A percentile compares a stretch with the other conserved stretches of the same genome.
Evolutionary conservation across 345 rosid genomes (phyloP).

Genomic region (Eucalyptus curtisii): DNA sequence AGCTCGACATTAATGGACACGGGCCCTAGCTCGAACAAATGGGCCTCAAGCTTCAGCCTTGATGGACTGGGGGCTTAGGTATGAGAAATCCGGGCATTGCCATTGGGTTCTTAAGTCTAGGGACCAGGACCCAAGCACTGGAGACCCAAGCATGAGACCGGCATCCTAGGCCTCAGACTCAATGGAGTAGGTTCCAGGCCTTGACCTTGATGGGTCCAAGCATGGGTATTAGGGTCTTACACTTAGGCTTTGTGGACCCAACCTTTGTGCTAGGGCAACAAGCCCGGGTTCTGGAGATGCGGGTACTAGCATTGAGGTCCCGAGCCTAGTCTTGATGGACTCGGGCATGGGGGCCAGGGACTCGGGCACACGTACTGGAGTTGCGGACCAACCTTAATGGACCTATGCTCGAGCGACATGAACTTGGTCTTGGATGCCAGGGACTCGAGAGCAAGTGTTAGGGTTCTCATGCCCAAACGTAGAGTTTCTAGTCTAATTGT

Average conservation of each 20-base stretch:
- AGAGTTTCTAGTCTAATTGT: neutral
- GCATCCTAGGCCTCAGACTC: neutral
- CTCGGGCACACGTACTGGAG: neutral
- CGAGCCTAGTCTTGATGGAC: neutral
- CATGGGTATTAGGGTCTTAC: neutral
- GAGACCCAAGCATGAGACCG: neutral
- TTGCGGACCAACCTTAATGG: neutral
- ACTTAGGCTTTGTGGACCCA: neutral
- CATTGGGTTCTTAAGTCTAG: neutral
- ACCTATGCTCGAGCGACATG: accelerated
- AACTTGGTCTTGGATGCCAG: neutral
- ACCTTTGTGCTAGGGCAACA: neutral
- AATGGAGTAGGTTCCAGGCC: neutral
- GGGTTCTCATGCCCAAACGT: neutral
- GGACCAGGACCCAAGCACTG: accelerated
- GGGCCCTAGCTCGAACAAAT: neutral
- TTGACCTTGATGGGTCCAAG: neutral
- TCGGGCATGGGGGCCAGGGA: accelerated
- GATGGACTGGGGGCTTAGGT: accelerated
- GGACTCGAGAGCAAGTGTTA: neutral
- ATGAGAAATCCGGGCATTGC: neutral
- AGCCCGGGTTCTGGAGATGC: accelerated
- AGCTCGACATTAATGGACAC: neutral
- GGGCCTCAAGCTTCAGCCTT: neutral
- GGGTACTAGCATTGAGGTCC: neutral